Evolutionary conservation across 2,329 filamentous ascomycete species (phyloP), one percentile per base, ranked within the genome.

Genomic region (Corynespora cassiicola): DNA sequence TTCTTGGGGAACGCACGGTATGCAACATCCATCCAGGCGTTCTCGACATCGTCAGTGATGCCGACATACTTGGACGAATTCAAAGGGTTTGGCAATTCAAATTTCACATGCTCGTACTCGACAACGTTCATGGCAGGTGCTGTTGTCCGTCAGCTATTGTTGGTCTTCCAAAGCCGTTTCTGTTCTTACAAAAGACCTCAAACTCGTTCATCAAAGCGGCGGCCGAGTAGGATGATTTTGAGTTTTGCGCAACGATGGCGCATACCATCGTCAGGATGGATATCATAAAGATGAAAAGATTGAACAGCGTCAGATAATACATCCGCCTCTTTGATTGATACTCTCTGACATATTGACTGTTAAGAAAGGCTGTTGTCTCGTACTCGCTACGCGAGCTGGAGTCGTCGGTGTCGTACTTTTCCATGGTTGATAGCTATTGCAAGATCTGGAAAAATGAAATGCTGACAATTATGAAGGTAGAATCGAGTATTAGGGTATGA

Each of bases 11-110:
- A 36, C 56, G 43, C 63, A 72, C 69, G 52, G 47, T 75, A 75
- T 8, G 76, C 77, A 24, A 81, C 73, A 12, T 74, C 72, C 31
- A 79, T 70, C 81, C 81, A 84, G 5, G 76, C 77, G 34, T 72
- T 70, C 39, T 84, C 81, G 3, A 83, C 80, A 9, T 79, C 74
- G 2, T 75, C 71, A 0, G 80, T 78, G 24, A 72, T 76, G 7
- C 81, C 81, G 24, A 82, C 75, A 50, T 77, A 84, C 36, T 61
- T 62, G 15, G 61, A 65, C 1, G 52, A 41, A 36, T 64, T 65
- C 25, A 65, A 38, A 5, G 61, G 60, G 12, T 47, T 54, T 2
- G 59, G 39, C 6, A 65, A 30, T n/a, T 49, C 34, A 40, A 65
- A 66, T n/a, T 59, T 56, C 6, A 45, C 41, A 15, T 50, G 39